A percentile compares a stretch with the other conserved stretches of the same genome.
These are phyloP conservation scores for Eutypella sp. DNA, from an alignment of 2,329 filamentous ascomycete genomes.

Conservation along the genomic window DNA sequence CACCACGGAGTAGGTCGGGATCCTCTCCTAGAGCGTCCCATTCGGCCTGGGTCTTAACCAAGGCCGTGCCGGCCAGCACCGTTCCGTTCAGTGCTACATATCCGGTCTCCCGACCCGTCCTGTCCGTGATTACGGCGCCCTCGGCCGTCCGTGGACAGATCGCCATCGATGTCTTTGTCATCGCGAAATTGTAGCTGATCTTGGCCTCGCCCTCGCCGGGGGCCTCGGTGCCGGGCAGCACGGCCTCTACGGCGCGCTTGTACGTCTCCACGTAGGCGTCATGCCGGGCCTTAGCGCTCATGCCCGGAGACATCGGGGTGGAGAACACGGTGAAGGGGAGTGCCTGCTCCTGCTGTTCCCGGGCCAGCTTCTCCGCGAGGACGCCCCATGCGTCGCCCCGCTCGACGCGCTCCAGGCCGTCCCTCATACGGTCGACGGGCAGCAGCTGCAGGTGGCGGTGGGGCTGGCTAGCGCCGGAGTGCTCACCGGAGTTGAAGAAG, in stretches of 20 bases:
- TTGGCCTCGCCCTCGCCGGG: constrained; percentile 35
- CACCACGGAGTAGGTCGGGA: constrained; percentile 29
- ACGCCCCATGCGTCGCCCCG: constrained; percentile 40
- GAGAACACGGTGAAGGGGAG: constrained; percentile 43
- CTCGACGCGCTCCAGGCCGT: constrained; percentile 35
- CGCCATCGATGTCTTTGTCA: constrained; percentile 50
- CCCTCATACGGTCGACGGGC: constrained; percentile 58
- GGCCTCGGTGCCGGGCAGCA: constrained; percentile 11
- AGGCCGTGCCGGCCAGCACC: constrained; percentile 56
- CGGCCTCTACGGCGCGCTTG: constrained; percentile 30
- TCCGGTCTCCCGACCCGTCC: constrained; percentile 31
- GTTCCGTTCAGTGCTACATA: constrained; percentile 54
- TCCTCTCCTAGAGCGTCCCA: constrained; percentile 49
- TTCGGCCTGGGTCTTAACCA: constrained; percentile 55
- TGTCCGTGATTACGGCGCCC: constrained; percentile 30
- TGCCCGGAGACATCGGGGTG: constrained; percentile 30
- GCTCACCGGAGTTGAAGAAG: constrained; percentile 66
- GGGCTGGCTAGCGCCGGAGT: constrained; percentile 67
- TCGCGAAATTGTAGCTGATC: constrained; percentile 62
- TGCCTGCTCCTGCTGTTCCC: constrained; percentile 3
- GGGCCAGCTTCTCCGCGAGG: constrained; percentile 37
- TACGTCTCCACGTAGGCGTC: constrained; percentile 45
- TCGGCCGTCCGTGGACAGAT: constrained; percentile 51
- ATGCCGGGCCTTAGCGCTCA: constrained; percentile 33
- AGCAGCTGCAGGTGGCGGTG: constrained; percentile 70